A percentile compares a stretch with the other conserved stretches of the same genome.
Evolutionary conservation across 495 filamentous ascomycete genomes (phyloP).

Genomic region (Hypomontagnella monticulosa): DNA sequence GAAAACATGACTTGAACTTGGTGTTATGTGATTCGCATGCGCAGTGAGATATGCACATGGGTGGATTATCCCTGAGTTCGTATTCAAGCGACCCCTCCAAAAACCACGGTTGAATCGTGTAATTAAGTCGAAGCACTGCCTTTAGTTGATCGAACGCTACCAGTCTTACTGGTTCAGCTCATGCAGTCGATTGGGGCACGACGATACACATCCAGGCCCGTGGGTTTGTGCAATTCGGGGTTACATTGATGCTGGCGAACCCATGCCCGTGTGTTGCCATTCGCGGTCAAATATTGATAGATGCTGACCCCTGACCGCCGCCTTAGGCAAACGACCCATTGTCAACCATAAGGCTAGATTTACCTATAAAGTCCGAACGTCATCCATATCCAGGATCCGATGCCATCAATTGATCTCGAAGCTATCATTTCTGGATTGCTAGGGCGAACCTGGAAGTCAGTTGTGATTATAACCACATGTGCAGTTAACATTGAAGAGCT

Average conservation of each 20-base stretch:
- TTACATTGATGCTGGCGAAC: conserved; percentile 25
- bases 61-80: conserved; percentile 19
- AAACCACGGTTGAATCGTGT: conserved; percentile 1
- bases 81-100: conserved; percentile 17
- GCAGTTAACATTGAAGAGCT: no score
- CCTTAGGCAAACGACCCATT: not conserved
- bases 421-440: no score
- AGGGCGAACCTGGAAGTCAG: no score
- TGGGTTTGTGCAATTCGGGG: conserved; percentile 20
- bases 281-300: conserved; percentile 7
- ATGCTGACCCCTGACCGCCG: not conserved
- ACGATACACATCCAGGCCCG: conserved; percentile 20
- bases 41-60: conserved; percentile 19
- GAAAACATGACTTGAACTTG: not conserved
- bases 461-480: no score
- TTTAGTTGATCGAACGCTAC: conserved; percentile 12
- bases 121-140: not conserved
- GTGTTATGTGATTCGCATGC: conserved; percentile 2
- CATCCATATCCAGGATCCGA: not conserved
- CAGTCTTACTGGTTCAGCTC: conserved; percentile 18
- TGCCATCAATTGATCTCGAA: no score
- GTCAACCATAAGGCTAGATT: not conserved
- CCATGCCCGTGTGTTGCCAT: conserved; percentile 1
- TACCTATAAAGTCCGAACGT: not conserved
- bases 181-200: conserved; percentile 8